Evolutionary conservation across 1,284 basidiomycete genomes (phyloP), one percentile per base, ranked within the genome.

Genomic region (Ustilago curta): DNA sequence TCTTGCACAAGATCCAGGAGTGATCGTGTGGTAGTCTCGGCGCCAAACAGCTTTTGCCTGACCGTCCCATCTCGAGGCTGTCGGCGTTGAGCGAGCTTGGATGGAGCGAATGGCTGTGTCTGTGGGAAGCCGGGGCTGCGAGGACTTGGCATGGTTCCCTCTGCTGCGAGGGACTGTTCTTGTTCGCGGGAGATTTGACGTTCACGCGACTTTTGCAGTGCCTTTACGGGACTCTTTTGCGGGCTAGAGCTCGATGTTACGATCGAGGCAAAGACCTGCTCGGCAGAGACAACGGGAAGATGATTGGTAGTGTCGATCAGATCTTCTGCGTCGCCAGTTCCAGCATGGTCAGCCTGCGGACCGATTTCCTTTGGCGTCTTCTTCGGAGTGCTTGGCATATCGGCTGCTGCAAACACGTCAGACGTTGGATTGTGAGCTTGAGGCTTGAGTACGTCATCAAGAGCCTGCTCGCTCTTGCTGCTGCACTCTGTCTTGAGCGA

Each of bases 181-280:
- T 54, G 44, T 5, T 60, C 54, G 9, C 47, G 27, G 12, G 52
- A 65, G 2, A 29, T 32, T 35, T 59, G 58, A 49, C 63, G 58
- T 16, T 61, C 47, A 12, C 68, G 69, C 32, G 62, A 55, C 42
- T 60, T 55, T 40, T 66, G 69, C 0, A 71, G 55, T 0, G 69
- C 69, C 14, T 66, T 65, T 32, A 71, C 37, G 1, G 69, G 69
- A n/a, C 69, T 71, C 21, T 58, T 66, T 14, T 55, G 47, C n/a
- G 59, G 69, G 27, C 63, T 61, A 0, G 47, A 9, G 27, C 63
- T 61, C 0, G 51, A 14, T 6, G 58, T 42, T 23, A 45, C 31
- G 25, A 71, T 48, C 6, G 62, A 61, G 19, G 69, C 69, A 45
- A 71, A 71, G n/a, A 62, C 55, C 19, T 71, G 54, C 21, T 65